Base-by-base conservation (phyloP, 2,329 filamentous ascomycete species). In the Calonectria henricotiae region DNA sequence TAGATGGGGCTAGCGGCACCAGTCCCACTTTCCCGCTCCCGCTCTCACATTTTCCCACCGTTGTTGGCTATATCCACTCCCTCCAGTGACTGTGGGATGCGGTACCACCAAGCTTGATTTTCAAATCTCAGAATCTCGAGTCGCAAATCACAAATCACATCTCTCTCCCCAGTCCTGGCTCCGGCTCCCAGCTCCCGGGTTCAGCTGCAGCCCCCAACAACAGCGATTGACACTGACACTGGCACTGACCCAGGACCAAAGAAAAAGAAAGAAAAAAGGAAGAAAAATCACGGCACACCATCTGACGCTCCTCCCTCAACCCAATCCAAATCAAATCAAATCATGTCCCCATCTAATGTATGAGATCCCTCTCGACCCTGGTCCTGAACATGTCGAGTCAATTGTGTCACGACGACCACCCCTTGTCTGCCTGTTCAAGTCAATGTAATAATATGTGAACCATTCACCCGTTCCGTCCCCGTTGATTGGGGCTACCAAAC, bases 21-120 rank as follows among this genome's bases (percentile, higher is more conserved):
- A 35, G 55, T n/a, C 32, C 63, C 63, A 58, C 58, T 70, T 67
- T 67, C 58, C 68, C 63, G 63, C 55, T 70, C 64, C 68, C 68
- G 67, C 62, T 44, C 62, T 55, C 46, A 47, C 68, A 62, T 67
- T 49, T 25, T 49, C 54, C 47, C 51, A 64, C 58, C 64, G 68
- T 70, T 30, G 68, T 70, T 30, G 27, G 68, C 68, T 70, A 70
- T 17, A 43, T 4, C 5, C 61, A 70, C 68, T 6, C 68, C 68
- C 51, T 60, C 37, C 20, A 35, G 1, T 37, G 9, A 11, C 51
- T 20, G 51, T 32, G 51, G 51, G 9, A n/a, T 23, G 32, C 51
- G 9, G 51, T 55, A 25, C 51, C 51, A 35, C 32, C 51, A 55
- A 55, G n/a, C 51, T 55, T 55, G 32, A 37, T 55, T 41, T 32